phyloP scores from a whole-genome alignment of 2,329 filamentous ascomycete genomes.

The Fusarium falciforme region DNA sequence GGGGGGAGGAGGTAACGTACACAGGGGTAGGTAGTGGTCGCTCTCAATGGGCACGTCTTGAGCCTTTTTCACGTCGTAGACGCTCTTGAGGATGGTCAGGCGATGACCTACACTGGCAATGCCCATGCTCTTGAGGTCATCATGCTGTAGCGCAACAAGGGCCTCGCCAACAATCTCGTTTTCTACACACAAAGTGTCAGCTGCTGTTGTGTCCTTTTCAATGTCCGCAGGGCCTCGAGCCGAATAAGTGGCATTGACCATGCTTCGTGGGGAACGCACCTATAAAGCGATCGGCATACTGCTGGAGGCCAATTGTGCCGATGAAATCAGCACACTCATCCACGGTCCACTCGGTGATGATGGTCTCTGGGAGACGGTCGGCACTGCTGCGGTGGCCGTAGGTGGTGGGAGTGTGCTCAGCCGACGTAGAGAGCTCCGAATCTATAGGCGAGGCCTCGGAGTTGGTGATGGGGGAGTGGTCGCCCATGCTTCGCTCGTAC shows the following conservation, averaged over 20 bases:
- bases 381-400: conserved; percentile 75
- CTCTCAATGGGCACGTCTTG: conserved; percentile 91
- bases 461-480: conserved; percentile 75
- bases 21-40: conserved; percentile 92
- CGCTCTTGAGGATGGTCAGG: conserved; percentile 92
- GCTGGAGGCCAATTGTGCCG: conserved; percentile 78
- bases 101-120: conserved; percentile 93
- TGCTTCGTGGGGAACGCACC: conserved; percentile 66
- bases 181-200: conserved; percentile 64
- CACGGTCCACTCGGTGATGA: conserved; percentile 83
- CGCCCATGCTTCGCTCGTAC: conserved; percentile 78
- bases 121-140: conserved; percentile 95
- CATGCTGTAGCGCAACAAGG: conserved; percentile 86
- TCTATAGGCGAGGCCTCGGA: conserved; percentile 78
- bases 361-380: conserved; percentile 77
- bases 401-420: conserved; percentile 83
- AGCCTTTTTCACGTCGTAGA: conserved; percentile 95
- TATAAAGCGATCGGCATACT: conserved; percentile 86
- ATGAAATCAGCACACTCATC: conserved; percentile 94
- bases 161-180: conserved; percentile 96
- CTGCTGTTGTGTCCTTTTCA: background rate
- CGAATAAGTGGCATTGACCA: background rate
- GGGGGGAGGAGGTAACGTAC: conserved; percentile 60
- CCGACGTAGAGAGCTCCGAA: conserved; percentile 75
- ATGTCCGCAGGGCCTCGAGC: background rate